Evolutionary conservation across 371 early-diverging fungal genomes (phyloP).

Genomic region (Saksenaea vasiformis): DNA sequence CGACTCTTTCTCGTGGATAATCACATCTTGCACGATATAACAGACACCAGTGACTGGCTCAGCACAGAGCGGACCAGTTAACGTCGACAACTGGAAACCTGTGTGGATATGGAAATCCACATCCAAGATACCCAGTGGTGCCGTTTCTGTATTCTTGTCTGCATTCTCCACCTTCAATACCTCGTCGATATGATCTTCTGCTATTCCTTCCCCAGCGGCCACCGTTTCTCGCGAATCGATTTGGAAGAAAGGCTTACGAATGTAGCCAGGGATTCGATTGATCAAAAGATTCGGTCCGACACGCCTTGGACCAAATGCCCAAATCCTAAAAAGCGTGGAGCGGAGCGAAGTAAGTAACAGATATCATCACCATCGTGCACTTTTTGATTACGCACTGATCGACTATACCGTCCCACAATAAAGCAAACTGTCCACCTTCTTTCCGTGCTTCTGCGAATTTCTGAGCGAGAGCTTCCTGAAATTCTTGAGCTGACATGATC

Average conservation of each 20-base stretch:
- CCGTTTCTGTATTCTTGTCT: constrained; percentile 5
- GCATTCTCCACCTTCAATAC: constrained; percentile 37
- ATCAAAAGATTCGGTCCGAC: constrained; percentile 92
- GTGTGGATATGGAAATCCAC: constrained; percentile 81
- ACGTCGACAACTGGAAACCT: constrained; percentile 94
- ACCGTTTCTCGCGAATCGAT: constrained; percentile 20
- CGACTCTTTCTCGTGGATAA: constrained; percentile 42
- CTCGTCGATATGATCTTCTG: constrained; percentile 35
- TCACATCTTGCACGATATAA: constrained; percentile 81
- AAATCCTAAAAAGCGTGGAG: constrained; percentile 51
- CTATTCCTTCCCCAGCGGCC: constrained; percentile 10
- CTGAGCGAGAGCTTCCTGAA: constrained; percentile 36
- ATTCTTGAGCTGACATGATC: constrained; percentile 30
- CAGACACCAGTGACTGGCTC: constrained; percentile 92
- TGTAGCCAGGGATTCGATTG: constrained; percentile 65
- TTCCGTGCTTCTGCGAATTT: constrained; percentile 51
- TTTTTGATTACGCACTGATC: constrained; percentile 39
- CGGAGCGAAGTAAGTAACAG: background rate
- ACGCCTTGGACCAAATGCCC: constrained; percentile 83
- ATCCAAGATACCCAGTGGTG: constrained; percentile 51
- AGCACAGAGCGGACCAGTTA: constrained; percentile 90
- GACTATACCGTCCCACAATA: constrained; percentile 49
- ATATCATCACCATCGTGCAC: background rate
- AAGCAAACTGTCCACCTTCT: constrained; percentile 46
- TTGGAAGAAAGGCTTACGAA: constrained; percentile 47